Evolutionary conservation across 495 filamentous ascomycete species (phyloP).

Genomic region (Hypoxylon fragiforme): DNA sequence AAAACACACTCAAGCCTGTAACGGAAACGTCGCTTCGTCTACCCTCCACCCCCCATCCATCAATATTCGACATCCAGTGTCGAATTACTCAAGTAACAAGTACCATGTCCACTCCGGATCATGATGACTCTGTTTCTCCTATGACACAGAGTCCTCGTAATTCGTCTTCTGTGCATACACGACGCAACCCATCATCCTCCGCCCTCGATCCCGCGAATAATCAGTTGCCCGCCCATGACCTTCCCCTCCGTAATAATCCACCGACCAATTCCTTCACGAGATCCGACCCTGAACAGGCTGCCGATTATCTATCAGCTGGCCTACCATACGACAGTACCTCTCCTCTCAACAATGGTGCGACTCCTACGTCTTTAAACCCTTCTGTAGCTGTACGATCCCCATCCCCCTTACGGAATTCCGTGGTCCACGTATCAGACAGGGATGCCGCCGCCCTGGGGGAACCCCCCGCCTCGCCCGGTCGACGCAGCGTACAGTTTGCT

Average conservation of each 20-base stretch:
- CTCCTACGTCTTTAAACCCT: conserved; percentile 13
- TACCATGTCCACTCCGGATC: conserved; percentile 37
- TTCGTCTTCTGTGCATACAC: conserved; percentile 15
- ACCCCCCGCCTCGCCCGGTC: conserved; percentile 43
- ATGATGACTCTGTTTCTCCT: conserved; percentile 39
- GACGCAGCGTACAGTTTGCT: conserved; percentile 68
- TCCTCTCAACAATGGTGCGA: conserved; percentile 13
- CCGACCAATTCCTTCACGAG: conserved; percentile 21
- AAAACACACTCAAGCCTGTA: conserved; percentile 1
- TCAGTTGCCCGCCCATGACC: background rate
- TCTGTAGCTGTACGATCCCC: conserved; percentile 20
- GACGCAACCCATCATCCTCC: conserved; percentile 19
- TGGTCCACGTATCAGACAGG: conserved; percentile 10
- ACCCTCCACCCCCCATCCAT: too few relatives aligned
- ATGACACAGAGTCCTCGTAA: conserved; percentile 32
- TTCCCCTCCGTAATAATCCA: conserved; percentile 21
- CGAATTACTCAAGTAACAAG: background rate
- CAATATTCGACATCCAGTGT: background rate
- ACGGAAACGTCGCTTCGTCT: conserved; percentile 6
- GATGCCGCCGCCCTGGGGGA: conserved; percentile 22
- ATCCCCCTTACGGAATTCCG: conserved; percentile 17
- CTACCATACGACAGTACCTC: conserved; percentile 40
- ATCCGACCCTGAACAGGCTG: conserved; percentile 32
- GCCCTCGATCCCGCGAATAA: conserved; percentile 5
- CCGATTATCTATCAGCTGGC: conserved; percentile 51